Conservation (phyloP, 495 filamentous ascomycete genomes). For the Aspergillus cavernicola region DNA sequence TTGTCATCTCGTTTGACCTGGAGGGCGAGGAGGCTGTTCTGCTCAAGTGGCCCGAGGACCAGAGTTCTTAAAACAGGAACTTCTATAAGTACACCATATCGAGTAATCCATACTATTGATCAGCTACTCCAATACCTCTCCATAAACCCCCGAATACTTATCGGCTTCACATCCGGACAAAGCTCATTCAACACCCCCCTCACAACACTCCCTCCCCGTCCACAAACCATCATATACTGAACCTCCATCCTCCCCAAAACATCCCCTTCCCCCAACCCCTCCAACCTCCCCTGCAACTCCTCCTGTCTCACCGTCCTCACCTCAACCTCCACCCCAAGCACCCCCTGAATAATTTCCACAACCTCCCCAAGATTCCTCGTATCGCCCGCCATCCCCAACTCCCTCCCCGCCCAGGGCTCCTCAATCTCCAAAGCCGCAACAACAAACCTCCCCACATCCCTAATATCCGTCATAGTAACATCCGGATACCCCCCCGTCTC, state of each 20-base stretch:
- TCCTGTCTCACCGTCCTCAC: slow-evolving; percentile 8
- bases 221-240: slow-evolving; percentile 11
- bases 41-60: slow-evolving; percentile 31
- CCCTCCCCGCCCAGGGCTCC: slow-evolving; percentile 21
- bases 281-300: background rate
- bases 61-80: too few species aligned
- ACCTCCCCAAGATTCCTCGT: slow-evolving; percentile 24
- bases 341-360: slow-evolving; percentile 14
- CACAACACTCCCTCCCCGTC: slow-evolving; percentile 6
- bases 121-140: slow-evolving; percentile 6
- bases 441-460: slow-evolving; percentile 27
- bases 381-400: slow-evolving; percentile 32
- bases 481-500: slow-evolving; percentile 19
- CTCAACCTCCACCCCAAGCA: slow-evolving; percentile 19
- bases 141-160: background rate
- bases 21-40: slow-evolving; percentile 28
- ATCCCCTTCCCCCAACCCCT: background rate
- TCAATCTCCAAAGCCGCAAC: slow-evolving; percentile 23
- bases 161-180: slow-evolving; percentile 35
- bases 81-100: too few species aligned
- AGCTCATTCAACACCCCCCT: slow-evolving; percentile 9
- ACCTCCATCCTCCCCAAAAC: slow-evolving; percentile 1
- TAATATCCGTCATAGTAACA: slow-evolving; percentile 23
- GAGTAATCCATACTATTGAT: too few species aligned
- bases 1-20: slow-evolving; percentile 27